These are phyloP conservation scores for Beauveria sp. DNA, from an alignment of 2,329 filamentous ascomycete genomes.

Conservation along the genomic window DNA sequence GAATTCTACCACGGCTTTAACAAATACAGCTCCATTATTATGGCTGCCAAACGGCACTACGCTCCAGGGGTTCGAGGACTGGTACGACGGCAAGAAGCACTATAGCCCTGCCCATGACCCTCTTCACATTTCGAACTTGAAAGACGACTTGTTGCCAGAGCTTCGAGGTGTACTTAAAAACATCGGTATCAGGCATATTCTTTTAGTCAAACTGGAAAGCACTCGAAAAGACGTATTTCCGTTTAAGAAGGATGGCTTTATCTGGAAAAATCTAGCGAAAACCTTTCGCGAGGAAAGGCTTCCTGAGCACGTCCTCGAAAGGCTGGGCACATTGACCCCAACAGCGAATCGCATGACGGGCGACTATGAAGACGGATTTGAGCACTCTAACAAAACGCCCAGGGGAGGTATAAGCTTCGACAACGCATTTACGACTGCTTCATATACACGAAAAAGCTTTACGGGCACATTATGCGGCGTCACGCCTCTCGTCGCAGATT, in stretches of 20 bases:
- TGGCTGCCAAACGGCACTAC: slow-evolving; percentile 20
- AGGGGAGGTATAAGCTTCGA: slow-evolving; percentile 34
- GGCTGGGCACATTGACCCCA: slow-evolving; percentile 22
- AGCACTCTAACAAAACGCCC: slow-evolving; percentile 11
- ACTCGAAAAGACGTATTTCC: slow-evolving; percentile 38
- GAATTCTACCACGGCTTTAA: slow-evolving; percentile 22
- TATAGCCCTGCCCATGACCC: slow-evolving; percentile 31
- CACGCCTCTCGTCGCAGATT: slow-evolving; percentile 31
- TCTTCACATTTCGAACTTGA: slow-evolving; percentile 30
- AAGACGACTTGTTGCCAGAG: slow-evolving; percentile 22
- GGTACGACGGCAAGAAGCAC: slow-evolving; percentile 18
- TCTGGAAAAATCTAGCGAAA: slow-evolving; percentile 26
- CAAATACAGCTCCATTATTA: slow-evolving; percentile 12
- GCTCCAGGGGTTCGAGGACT: slow-evolving; percentile 20
- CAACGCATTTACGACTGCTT: slow-evolving; percentile 32
- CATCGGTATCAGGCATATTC: slow-evolving; percentile 33
- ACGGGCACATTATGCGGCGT: slow-evolving; percentile 33
- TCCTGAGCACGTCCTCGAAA: slow-evolving; percentile 23
- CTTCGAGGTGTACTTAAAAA: slow-evolving; percentile 19
- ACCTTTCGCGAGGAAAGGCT: slow-evolving; percentile 25
- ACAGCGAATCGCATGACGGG: slow-evolving; percentile 27
- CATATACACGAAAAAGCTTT: slow-evolving; percentile 37
- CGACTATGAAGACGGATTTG: slow-evolving; percentile 25
- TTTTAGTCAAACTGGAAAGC: slow-evolving; percentile 35
- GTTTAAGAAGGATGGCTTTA: slow-evolving; percentile 31